Evolutionary conservation across 2,329 filamentous ascomycete species (phyloP).

Genomic region (Sclerotinia nivalis): DNA sequence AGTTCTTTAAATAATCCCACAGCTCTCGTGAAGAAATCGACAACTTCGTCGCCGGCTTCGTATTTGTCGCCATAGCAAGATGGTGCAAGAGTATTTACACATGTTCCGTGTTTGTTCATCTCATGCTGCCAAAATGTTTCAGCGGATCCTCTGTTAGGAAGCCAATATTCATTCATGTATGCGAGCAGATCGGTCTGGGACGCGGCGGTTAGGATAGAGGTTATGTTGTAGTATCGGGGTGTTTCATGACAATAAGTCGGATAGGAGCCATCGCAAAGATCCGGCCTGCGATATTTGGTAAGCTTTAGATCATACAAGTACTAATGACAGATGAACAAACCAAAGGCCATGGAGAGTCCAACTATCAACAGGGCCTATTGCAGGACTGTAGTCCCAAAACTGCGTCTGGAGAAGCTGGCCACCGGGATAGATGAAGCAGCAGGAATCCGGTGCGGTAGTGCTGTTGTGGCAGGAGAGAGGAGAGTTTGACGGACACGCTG

Average conservation of each 20-base stretch:
- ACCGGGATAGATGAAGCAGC: constrained; percentile 74
- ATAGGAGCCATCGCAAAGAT: constrained; percentile 70
- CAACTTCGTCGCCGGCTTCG: constrained; percentile 60
- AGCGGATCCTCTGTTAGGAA: constrained; percentile 64
- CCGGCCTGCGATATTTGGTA: constrained; percentile 50
- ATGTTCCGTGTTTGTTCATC: constrained; percentile 73
- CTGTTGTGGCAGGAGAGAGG: constrained; percentile 64
- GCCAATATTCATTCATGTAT: constrained; percentile 65
- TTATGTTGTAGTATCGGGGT: constrained; percentile 66
- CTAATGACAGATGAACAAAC: constrained; percentile 26
- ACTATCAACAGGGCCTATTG: constrained; percentile 62
- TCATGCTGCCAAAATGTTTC: constrained; percentile 58
- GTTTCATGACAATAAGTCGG: constrained; percentile 63
- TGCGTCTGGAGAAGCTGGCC: constrained; percentile 74
- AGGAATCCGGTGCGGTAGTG: constrained; percentile 61
- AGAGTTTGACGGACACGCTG: constrained; percentile 35
- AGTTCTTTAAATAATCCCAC: constrained; percentile 61
- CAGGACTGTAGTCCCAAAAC: constrained; percentile 72
- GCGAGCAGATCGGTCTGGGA: constrained; percentile 57
- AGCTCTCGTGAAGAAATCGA: constrained; percentile 66
- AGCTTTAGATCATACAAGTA: neutral
- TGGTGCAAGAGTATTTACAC: constrained; percentile 67
- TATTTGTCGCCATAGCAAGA: constrained; percentile 62
- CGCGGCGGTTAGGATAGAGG: constrained; percentile 57
- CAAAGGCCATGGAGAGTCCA: constrained; percentile 76